These are phyloP conservation scores for Tuber melanosporum DNA, from an alignment of 495 filamentous ascomycete species.

Conservation along the genomic window DNA sequence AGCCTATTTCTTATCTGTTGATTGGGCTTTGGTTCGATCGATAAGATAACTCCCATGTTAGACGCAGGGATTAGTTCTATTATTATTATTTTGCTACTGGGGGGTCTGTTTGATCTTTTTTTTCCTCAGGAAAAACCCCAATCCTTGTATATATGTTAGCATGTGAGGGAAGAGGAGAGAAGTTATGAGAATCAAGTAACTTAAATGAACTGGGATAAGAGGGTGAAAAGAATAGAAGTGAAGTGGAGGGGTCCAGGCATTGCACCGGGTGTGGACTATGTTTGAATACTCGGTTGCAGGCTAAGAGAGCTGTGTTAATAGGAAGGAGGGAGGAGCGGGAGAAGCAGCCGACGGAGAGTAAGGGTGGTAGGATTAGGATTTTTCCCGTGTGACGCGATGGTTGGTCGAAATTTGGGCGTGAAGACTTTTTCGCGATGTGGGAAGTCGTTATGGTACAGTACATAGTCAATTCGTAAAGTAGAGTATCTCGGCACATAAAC, in stretches of 20 bases:
- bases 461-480: too few species aligned
- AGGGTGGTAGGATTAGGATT: background rate
- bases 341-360: background rate
- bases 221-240: background rate
- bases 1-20: constrained; percentile 2
- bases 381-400: background rate
- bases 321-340: background rate
- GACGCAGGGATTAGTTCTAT: background rate
- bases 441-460: background rate
- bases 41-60: background rate
- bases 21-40: background rate
- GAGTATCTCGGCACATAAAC: too few species aligned
- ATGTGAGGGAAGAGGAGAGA: background rate
- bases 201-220: background rate
- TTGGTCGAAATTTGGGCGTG: background rate
- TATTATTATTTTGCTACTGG: background rate
- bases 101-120: background rate
- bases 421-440: background rate
- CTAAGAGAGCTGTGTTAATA: background rate
- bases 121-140: background rate
- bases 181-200: background rate
- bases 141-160: background rate
- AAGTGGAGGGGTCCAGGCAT: background rate
- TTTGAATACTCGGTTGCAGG: background rate
- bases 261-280: background rate